A percentile compares a stretch with the other conserved stretches of the same genome.
phyloP scores from a whole-genome alignment of 2,329 filamentous ascomycete genomes.

The Xylariaceae sp. region DNA sequence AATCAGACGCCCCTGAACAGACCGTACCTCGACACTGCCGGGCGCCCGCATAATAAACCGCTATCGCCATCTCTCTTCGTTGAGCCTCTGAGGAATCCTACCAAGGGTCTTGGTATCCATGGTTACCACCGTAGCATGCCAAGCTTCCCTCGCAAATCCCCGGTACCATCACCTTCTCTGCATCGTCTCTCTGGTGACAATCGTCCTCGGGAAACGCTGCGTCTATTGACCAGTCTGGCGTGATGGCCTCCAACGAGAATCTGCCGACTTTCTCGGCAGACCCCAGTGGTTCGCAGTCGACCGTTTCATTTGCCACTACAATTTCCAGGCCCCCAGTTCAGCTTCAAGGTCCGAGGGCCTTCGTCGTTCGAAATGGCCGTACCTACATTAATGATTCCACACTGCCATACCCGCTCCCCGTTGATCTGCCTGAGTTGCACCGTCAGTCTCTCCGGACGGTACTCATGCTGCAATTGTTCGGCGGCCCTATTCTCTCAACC shows the following conservation, averaged over 20 bases:
- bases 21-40: conserved; percentile 19
- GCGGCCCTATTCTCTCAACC: conserved; percentile 70
- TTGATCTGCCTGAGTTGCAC: conserved; percentile 81
- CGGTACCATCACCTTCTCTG: conserved; percentile 32
- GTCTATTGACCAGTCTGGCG: conserved; percentile 38
- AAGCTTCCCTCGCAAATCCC: conserved; percentile 11
- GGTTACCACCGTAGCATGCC: conserved; percentile 25
- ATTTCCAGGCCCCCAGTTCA: conserved; percentile 22
- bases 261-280: conserved; percentile 37
- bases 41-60: conserved; percentile 12
- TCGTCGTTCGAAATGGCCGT: conserved; percentile 70
- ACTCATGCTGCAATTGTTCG: conserved; percentile 74
- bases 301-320: conserved; percentile 21
- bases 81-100: conserved; percentile 15
- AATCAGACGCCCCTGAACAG: conserved; percentile 13
- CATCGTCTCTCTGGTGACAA: conserved; percentile 42
- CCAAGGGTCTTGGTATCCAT: conserved; percentile 19
- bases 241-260: conserved; percentile 46
- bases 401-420: conserved; percentile 76
- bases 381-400: conserved; percentile 72
- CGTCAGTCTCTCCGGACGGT: conserved; percentile 80
- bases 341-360: conserved; percentile 42
- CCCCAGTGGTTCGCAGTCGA: conserved; percentile 32
- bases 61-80: conserved; percentile 8
- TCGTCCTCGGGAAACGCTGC: conserved; percentile 40